Evolutionary conservation across 2,329 filamentous ascomycete species (phyloP), one percentile per base, ranked within the genome.

Genomic region (Penicillium sp.): DNA sequence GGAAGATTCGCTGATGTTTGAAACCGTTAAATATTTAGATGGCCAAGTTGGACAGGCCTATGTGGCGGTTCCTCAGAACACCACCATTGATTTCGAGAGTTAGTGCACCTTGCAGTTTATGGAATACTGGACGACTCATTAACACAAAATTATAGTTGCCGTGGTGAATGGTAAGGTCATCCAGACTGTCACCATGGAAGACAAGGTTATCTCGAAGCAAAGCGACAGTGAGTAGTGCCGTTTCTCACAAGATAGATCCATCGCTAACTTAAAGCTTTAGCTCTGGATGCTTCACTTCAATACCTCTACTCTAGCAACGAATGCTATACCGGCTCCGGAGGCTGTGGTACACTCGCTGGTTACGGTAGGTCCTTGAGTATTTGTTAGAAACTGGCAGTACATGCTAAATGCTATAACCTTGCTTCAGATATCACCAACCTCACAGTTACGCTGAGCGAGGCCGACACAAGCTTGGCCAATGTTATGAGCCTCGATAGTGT

Each of bases 111-210:
- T 26, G 8, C 12, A 26, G 3, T 2, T 6, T 15, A 44, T 26
- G 13, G 26, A 26, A 45, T 15, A 2, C 22, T 3, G 12, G 7
- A 26, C 12, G 1, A 15, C 10, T 26, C 12, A 15, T 7, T 26
- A 8, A 45, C 12, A 15, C 3, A 45, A 2, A 24, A 26, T 26
- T 7, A 12, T 24, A 45, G 42, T 45, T 26, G 42, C 42, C 4
- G 42, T 24, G 1, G 22, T 45, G 22, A 26, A 45, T 17, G 44
- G 44, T 5, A 26, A 45, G 44, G 44, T 45, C 12, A 13, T 45
- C 22, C 44, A 45, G 44, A 45, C 44, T 17, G 44, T 45, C 13
- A 45, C 44, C 13, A 26, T 45, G 44, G 44, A 45, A 26, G 44
- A 26, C 22, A 45, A 45, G 22, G 22, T 45, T 4, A 45, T 45